Evolutionary conservation across 2,329 filamentous ascomycete genomes (phyloP), one percentile per base, ranked within the genome.

Genomic region (Penicillium hordei): DNA sequence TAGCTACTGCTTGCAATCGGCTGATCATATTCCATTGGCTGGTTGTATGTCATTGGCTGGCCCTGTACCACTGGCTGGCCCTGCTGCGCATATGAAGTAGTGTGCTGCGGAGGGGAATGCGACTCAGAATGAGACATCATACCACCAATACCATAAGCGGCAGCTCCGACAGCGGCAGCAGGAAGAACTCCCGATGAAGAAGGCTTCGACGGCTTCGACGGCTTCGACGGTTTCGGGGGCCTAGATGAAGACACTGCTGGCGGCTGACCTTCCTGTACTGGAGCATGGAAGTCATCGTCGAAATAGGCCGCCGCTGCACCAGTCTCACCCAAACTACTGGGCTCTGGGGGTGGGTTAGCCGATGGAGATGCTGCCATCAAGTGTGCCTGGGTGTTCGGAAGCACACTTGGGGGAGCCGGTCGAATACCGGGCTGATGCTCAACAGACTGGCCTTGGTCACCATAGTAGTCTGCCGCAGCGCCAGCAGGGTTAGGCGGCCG

Each of bases 361-460:
- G 74, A 72, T 1, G 79, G 71, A 5, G 81, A 80, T 17, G 85
- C 81, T 25, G 83, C 64, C 67, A 81, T 78, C 51, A 87, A 75
- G 70, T 86, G 85, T 27, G 82, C 80, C 60, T 86, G 80, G 42
- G 79, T 78, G 33, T 79, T 80, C 17, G 82, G 78, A 55, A 86
- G 81, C 38, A 86, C 76, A 1, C 79, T 77, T 25, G 82, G 82
- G 33, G 76, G 75, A 17, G 79, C 71, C 7, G 82, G 79, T 43
- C 85, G 78, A 12, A 85, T 76, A n/a, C 86, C 86, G 7, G 86
- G 85, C 68, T 88, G 86, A 13, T 76, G 69, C 10, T 75, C 68
- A 2, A 88, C 84, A 19, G 83, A 86, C 67, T 87, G 76, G 12
- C 85, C 85, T 64, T 84, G 80, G 67, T 87, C 85, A 43, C 81